Base-by-base conservation (phyloP, 2,329 filamentous ascomycete species). In the Calonectria pseudoreteaudii region DNA sequence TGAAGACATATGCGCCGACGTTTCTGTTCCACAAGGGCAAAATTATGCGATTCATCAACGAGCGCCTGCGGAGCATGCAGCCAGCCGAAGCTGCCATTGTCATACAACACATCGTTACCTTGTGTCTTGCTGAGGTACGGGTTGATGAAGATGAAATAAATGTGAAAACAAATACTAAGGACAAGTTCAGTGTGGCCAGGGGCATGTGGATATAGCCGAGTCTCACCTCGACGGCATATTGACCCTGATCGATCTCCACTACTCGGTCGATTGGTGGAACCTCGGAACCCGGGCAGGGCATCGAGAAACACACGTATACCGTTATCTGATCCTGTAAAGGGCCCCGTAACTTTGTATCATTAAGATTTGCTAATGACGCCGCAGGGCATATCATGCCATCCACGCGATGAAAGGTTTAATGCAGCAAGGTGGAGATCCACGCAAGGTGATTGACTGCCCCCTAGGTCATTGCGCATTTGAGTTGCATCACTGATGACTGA, bases 41-140 rank as follows among this genome's bases (percentile, higher is more conserved):
- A 0, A 77, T 74, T 0, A 77, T 79, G 1, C 70, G 66, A 0
- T 49, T 78, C 3, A 53, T 79, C 13, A 79, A 79, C 0, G 38
- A 18, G 3, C 72, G 75, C 64, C 11, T 79, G 2, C 38, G 66
- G 1, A 56, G 78, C 13, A 50, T 71, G 10, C 58, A 69, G 0
- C 66, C 71, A 1, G 64, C 66, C 0, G 74, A 70, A 0, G 34
- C 78, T 5, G 73, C 75, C 69, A 76, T 74, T 4, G 74, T 77
- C 2, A 72, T 79, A 2, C 66, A 78, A 0, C 77, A 79, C 18
- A 74, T 79, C 1, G 75, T 76, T 0, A 70, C 75, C 0, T 41
- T 79, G 0, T 77, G 71, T n/a, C 74, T 78, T 9, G 70, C 78
- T 2, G 77, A 79, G n/a, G 77, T 79, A 64, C 71, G 44, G 49